Evolutionary conservation across 2,329 filamentous ascomycete genomes (phyloP).

Genomic region (Chrysosporium queenslandicum): DNA sequence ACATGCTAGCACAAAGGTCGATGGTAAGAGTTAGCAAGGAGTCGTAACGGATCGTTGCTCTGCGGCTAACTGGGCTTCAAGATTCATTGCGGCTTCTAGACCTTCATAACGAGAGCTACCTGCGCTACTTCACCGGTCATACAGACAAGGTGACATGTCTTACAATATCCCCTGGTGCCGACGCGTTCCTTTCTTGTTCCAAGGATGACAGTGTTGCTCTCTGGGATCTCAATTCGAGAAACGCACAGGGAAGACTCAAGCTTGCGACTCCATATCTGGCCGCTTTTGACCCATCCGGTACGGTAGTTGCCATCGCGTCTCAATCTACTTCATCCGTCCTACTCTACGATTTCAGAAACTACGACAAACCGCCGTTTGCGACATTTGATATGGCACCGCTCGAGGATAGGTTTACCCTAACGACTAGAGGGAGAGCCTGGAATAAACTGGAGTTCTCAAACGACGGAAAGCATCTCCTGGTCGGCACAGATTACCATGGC

Average conservation of each 20-base stretch:
- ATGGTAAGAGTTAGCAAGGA: slow-evolving; percentile 50
- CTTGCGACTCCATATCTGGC: slow-evolving; percentile 72
- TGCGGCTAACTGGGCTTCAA: slow-evolving; percentile 30
- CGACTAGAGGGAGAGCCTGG: slow-evolving; percentile 52
- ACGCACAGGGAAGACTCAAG: slow-evolving; percentile 69
- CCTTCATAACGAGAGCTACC: slow-evolving; percentile 87
- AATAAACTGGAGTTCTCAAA: slow-evolving; percentile 92
- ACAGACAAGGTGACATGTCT: slow-evolving; percentile 74
- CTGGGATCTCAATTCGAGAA: slow-evolving; percentile 76
- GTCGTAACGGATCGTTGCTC: neutral
- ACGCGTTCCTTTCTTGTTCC: slow-evolving; percentile 86
- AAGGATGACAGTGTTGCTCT: slow-evolving; percentile 83
- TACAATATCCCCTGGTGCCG: slow-evolving; percentile 70
- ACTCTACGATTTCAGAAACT: slow-evolving; percentile 89
- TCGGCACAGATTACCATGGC: slow-evolving; percentile 72
- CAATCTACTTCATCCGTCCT: slow-evolving; percentile 68
- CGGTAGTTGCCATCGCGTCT: slow-evolving; percentile 81
- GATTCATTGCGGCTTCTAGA: slow-evolving; percentile 76
- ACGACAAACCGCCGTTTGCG: slow-evolving; percentile 80
- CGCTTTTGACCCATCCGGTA: slow-evolving; percentile 84
- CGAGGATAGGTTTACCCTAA: slow-evolving; percentile 46
- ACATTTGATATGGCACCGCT: slow-evolving; percentile 63
- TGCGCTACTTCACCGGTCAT: slow-evolving; percentile 92
- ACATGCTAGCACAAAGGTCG: slow-evolving; percentile 91
- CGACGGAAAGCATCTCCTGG: slow-evolving; percentile 75